phyloP scores from a whole-genome alignment of 2,329 filamentous ascomycete species.

The Boeremia lycopersici region DNA sequence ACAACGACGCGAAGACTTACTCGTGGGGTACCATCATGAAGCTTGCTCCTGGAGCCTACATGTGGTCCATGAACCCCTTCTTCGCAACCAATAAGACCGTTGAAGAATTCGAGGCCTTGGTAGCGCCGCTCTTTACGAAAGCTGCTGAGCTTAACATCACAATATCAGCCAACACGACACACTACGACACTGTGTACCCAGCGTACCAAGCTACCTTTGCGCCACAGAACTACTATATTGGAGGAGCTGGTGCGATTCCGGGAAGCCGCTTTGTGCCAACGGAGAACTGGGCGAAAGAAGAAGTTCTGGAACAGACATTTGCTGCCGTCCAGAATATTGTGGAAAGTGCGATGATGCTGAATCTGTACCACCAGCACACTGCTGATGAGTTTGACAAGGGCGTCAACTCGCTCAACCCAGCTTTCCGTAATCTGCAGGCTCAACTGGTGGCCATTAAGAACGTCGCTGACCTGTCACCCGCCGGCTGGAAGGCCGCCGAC shows the following conservation, averaged over 20 bases:
- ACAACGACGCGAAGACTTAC: slow-evolving; percentile 36
- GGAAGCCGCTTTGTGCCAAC: slow-evolving; percentile 45
- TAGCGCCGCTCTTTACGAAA: slow-evolving; percentile 34
- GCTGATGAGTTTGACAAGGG: slow-evolving; percentile 24
- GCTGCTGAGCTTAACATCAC: slow-evolving; percentile 32
- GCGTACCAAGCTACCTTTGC: slow-evolving; percentile 41
- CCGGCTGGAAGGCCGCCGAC: slow-evolving; percentile 28
- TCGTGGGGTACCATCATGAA: slow-evolving; percentile 35
- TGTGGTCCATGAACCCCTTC: slow-evolving; percentile 37
- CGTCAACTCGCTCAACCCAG: slow-evolving; percentile 39
- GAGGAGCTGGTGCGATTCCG: slow-evolving; percentile 37
- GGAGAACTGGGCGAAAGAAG: slow-evolving; percentile 36
- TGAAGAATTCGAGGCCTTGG: slow-evolving; percentile 27
- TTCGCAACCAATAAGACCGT: slow-evolving; percentile 37
- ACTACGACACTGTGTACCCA: slow-evolving; percentile 36
- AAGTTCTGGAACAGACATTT: slow-evolving; percentile 35
- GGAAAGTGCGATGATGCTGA: slow-evolving; percentile 28
- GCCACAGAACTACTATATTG: slow-evolving; percentile 33
- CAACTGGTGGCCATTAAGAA: slow-evolving; percentile 32
- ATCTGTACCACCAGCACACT: slow-evolving; percentile 36
- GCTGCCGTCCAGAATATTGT: slow-evolving; percentile 29
- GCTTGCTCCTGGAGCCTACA: slow-evolving; percentile 28
- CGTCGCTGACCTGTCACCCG: slow-evolving; percentile 26
- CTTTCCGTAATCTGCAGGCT: slow-evolving; percentile 35
- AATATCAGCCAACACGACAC: slow-evolving; percentile 26